Base-by-base conservation (phyloP, 192 early-diverging fungal genomes). In the Diversispora epigaea region DNA sequence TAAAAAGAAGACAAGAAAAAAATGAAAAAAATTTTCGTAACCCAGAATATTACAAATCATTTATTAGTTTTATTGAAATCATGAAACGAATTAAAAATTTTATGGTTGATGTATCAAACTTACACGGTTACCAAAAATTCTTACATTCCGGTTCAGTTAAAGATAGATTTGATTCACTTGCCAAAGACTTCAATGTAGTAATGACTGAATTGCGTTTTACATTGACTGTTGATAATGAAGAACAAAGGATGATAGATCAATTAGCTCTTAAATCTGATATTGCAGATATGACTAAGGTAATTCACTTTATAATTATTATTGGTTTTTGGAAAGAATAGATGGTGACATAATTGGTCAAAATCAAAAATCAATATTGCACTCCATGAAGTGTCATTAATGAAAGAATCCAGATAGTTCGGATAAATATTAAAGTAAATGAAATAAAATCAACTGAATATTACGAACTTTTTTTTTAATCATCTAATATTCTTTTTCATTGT, bases 361-460 rank as follows among this genome's bases (percentile, higher is more conserved):
- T 25, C 12, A 63, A 6, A 63, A 39, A 25, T 63, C 40, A 63
- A 63, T 63, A 40, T 39, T 4, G 61, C 40, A 39, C 12, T 63
- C 11, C 61, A 63, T 40, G 61, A 63, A 63, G 61, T 63, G 0
- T 40, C 15, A 63, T 39, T 63, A 63, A 63, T 63, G 17, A 63
- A 63, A 14, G 40, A 63, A 49, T n/a, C n/a, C n/a, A n/a, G n/a
- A n/a, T n/a, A n/a, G n/a, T n/a, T n/a, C n/a, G n/a, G n/a, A n/a
- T n/a, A n/a, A n/a, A n/a, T n/a, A n/a, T n/a, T n/a, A n/a, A n/a
- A n/a, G n/a, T n/a, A n/a, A n/a, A n/a, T n/a, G n/a, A n/a, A n/a
- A n/a, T n/a, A n/a, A n/a, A n/a, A n/a, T n/a, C n/a, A n/a, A n/a
- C n/a, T n/a, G n/a, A n/a, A n/a, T n/a, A n/a, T n/a, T n/a, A n/a